Evolutionary conservation across 306 rosid species (phyloP).

Genomic region (Rosa persica): DNA sequence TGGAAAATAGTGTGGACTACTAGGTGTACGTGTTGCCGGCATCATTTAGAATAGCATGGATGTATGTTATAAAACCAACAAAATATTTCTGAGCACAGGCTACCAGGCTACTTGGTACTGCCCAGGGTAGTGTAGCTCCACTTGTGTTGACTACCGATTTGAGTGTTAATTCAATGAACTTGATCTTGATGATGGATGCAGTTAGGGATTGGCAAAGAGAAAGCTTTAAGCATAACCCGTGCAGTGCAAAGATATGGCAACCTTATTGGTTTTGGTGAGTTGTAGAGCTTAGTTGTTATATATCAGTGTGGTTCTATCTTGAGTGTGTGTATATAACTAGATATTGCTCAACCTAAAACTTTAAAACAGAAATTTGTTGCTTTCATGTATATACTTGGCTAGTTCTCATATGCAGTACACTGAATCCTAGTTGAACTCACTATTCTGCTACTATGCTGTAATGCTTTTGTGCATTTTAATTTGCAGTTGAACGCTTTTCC

Average conservation of each 20-base stretch:
- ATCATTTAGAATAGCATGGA: neutral
- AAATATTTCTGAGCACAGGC: neutral
- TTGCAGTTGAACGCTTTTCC: conserved; percentile 65
- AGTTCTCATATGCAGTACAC: neutral
- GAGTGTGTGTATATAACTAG: neutral
- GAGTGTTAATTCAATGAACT: conserved; percentile 3
- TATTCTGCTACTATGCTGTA: conserved; percentile 18
- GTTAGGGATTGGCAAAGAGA: conserved; percentile 66
- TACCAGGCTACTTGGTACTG: neutral
- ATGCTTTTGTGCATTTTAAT: conserved; percentile 26
- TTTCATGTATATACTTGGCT: neutral
- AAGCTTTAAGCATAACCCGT: conserved; percentile 42
- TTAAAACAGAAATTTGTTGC: neutral
- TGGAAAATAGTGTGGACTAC: neutral
- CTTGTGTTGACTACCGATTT: neutral
- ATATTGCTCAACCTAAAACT: neutral
- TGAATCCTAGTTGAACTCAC: neutral
- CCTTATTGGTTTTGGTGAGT: conserved; percentile 66
- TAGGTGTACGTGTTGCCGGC: neutral
- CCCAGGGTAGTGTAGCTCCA: neutral
- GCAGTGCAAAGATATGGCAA: conserved; percentile 62
- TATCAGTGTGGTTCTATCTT: neutral
- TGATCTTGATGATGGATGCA: conserved; percentile 30
- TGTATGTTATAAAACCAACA: neutral
- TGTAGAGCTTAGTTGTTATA: conserved; percentile 1